Conservation (phyloP, 805 yeast genomes). For the Metschnikowia borealis region DNA sequence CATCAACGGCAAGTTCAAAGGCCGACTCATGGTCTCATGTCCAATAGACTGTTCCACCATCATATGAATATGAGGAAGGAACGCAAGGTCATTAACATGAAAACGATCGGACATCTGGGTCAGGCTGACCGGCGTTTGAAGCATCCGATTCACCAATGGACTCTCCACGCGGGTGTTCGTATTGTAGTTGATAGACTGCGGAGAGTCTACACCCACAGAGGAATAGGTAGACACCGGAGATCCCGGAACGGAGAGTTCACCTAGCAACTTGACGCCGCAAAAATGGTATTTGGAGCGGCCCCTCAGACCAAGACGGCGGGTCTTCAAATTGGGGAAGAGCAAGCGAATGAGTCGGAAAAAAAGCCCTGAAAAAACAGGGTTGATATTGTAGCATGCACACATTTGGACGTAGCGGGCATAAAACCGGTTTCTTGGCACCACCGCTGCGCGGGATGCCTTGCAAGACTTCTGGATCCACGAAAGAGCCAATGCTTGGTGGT, state of each 20-base stretch:
- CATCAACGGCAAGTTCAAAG: slow-evolving; percentile 34
- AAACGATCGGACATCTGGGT: slow-evolving; percentile 16
- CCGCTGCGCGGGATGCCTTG: slow-evolving; percentile 42
- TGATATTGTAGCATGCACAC: slow-evolving; percentile 40
- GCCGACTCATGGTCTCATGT: slow-evolving; percentile 13
- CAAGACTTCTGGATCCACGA: slow-evolving; percentile 73
- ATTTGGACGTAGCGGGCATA: slow-evolving; percentile 40
- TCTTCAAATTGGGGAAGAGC: slow-evolving; percentile 54
- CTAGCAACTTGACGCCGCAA: slow-evolving; percentile 58
- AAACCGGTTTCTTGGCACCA: slow-evolving; percentile 40
- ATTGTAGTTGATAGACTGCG: slow-evolving; percentile 14
- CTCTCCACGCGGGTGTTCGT: slow-evolving; percentile 11
- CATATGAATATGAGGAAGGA: slow-evolving; percentile 28
- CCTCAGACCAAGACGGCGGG: slow-evolving; percentile 76
- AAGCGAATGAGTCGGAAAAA: slow-evolving; percentile 50
- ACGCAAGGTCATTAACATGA: slow-evolving; percentile 21
- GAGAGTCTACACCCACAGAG: slow-evolving; percentile 12
- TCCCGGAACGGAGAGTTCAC: slow-evolving; percentile 14
- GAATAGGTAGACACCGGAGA: slow-evolving; percentile 19
- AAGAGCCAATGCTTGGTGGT: slow-evolving; percentile 76
- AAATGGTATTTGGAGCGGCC: slow-evolving; percentile 84
- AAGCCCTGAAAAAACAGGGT: slow-evolving; percentile 71
- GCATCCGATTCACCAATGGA: slow-evolving; percentile 5
- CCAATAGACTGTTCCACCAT: slow-evolving; percentile 18
- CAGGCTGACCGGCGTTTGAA: slow-evolving; percentile 19